Evolutionary conservation across 1,284 basidiomycete species (phyloP), one percentile per base, ranked within the genome.

Genomic region (Puccinia novopanici): DNA sequence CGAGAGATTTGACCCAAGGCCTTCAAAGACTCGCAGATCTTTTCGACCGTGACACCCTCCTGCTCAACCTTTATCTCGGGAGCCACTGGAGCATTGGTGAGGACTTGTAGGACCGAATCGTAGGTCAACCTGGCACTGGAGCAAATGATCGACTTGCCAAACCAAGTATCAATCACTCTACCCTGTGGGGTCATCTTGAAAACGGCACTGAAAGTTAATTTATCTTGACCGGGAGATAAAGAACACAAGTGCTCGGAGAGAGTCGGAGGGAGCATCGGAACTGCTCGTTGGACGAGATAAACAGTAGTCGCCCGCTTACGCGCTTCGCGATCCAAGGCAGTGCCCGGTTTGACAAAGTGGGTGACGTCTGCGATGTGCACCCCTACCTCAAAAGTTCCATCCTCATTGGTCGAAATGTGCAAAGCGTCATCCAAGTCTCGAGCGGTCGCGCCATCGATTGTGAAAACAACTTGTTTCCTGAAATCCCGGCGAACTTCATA

Each of bases 311-410:
- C 96, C 82, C 96, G 90, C 87, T 98, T 98, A 84, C 94, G 91
- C 71, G 97, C 97, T 87, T 99, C 97, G 50, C 97, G 93, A 85
- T 99, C 97, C 83, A 99, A 88, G 22, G 95, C 93, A 10, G 94
- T 97, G 86, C 97, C 97, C 37, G 80, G 82, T 84, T 84, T 83
- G 85, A 87, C 87, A 87, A 98, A 99, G 88, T 92, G 92, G 1
- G 95, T 93, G 0, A 98, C 95, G 86, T 99, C 97, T 27, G 95
- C 93, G 83, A 99, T 91, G 85, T 99, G 97, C 15, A 99, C 91
- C 80, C 94, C 94, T 72, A 99, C 90, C 75, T 94, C 92, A 85
- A 90, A 94, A 10, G 92, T 93, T 27, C 94, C 95, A 85, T 97
- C 93, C 24, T 95, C 93, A 84, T 94, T 94, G 82, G 87, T 86